Percentiles rank a stretch among this genome's conserved stretches.
Conservation (phyloP, 2,329 filamentous ascomycete species). For the Endoconidiophora laricicola region DNA sequence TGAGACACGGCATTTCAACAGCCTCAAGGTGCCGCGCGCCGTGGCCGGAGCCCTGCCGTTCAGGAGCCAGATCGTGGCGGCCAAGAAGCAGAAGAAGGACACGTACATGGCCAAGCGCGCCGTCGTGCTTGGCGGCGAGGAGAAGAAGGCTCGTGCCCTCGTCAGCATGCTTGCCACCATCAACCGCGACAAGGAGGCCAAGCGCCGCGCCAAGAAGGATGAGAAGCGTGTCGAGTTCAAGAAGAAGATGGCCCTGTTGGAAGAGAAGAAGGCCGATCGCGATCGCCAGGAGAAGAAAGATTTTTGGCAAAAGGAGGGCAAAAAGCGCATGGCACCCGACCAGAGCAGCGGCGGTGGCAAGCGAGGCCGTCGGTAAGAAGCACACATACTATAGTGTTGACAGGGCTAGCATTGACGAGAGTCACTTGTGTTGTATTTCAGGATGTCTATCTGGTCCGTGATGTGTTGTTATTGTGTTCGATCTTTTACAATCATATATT, state of each 20-base stretch:
- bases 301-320: constrained; percentile 82
- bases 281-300: constrained; percentile 88
- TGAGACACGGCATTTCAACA: constrained; percentile 58
- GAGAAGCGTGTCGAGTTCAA: constrained; percentile 65
- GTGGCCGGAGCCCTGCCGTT: constrained; percentile 75
- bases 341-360: constrained; percentile 24
- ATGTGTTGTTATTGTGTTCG: not conserved
- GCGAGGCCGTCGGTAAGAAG: constrained; percentile 14
- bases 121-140: constrained; percentile 71
- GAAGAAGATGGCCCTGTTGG: constrained; percentile 64
- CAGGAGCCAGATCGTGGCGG: constrained; percentile 75
- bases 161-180: constrained; percentile 88
- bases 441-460: not conserved
- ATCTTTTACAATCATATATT: not conserved
- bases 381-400: not conserved
- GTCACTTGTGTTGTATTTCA: not conserved
- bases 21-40: constrained; percentile 58
- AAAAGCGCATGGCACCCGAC: constrained; percentile 37
- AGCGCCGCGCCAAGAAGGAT: constrained; percentile 72
- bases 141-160: constrained; percentile 73
- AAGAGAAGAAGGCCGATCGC: constrained; percentile 69
- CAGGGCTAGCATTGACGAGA: not conserved
- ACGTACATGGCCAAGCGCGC: constrained; percentile 95
- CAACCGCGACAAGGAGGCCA: constrained; percentile 77
- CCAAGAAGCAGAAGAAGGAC: constrained; percentile 59